Conservation (phyloP, 345 rosid species). For the Crucihimalaya himalaica region DNA sequence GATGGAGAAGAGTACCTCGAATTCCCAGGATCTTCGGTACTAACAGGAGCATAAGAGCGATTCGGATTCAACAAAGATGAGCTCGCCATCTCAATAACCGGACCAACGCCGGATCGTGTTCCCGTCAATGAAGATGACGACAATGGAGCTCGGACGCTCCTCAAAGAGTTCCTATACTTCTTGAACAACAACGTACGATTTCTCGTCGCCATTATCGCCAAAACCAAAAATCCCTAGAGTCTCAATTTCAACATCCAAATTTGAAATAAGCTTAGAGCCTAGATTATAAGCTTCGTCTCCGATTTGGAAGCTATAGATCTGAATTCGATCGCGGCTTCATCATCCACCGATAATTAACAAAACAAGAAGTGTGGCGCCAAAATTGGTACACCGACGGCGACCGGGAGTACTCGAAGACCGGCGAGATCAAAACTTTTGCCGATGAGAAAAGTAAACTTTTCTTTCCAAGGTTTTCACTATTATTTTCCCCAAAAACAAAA, state of each 20-base stretch:
- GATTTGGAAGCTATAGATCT: constrained; percentile 43
- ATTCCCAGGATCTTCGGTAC: constrained; percentile 86
- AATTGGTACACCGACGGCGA: background rate
- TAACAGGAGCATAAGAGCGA: constrained; percentile 76
- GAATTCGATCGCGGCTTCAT: constrained; percentile 23
- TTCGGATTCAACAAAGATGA: constrained; percentile 67
- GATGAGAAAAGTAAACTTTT: background rate
- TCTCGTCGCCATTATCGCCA: constrained; percentile 72
- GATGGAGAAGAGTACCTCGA: constrained; percentile 53
- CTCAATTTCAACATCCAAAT: constrained; percentile 11
- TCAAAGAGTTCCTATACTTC: constrained; percentile 83
- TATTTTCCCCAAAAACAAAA: background rate
- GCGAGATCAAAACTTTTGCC: constrained; percentile 1
- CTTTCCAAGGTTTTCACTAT: background rate
- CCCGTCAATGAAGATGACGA: constrained; percentile 41
- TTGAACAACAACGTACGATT: constrained; percentile 66
- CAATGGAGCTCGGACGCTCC: constrained; percentile 71
- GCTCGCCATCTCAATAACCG: constrained; percentile 85
- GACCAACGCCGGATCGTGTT: constrained; percentile 52
- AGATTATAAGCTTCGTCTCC: constrained; percentile 16
- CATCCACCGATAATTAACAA: background rate
- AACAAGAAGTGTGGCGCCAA: background rate
- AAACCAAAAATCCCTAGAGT: background rate
- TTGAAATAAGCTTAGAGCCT: constrained; percentile 16
- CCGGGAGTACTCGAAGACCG: background rate